Conservation (phyloP, 2,329 filamentous ascomycete genomes). For the Immersiporthe knoxdaviesiana region DNA sequence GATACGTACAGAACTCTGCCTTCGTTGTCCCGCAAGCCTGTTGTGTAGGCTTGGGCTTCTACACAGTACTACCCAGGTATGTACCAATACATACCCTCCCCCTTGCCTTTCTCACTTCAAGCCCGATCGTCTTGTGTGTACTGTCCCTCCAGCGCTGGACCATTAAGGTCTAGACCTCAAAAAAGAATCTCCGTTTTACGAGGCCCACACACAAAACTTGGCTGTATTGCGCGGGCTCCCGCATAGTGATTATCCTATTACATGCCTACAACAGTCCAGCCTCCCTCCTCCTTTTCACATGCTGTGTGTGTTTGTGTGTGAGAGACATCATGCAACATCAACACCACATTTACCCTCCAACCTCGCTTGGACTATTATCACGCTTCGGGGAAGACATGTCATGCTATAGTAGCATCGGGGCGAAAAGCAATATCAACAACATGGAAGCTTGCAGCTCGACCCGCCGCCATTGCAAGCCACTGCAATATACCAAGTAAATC, state of each 20-base stretch:
- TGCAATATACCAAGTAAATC: slow-evolving; percentile 3
- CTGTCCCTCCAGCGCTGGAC: background rate
- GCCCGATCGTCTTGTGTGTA: background rate
- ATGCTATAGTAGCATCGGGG: slow-evolving; percentile 1
- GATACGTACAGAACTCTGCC: background rate
- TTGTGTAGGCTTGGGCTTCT: background rate
- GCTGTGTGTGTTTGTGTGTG: slow-evolving; percentile 19
- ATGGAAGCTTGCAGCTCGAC: background rate
- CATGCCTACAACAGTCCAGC: background rate
- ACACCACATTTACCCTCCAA: slow-evolving; percentile 1
- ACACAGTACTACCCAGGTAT: too few relatives aligned
- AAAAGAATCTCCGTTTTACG: background rate
- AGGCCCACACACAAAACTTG: background rate
- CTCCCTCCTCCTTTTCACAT: background rate
- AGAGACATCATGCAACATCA: slow-evolving; percentile 26
- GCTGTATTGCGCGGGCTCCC: background rate
- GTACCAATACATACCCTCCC: background rate
- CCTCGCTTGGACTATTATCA: slow-evolving; percentile 16
- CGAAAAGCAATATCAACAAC: too few relatives aligned
- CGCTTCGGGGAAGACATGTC: slow-evolving; percentile 6
- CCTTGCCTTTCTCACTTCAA: background rate
- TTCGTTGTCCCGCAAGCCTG: background rate
- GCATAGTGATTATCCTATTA: background rate
- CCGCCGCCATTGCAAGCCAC: background rate
- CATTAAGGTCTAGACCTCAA: background rate